These are phyloP conservation scores for Lactarius pseudohatsudake DNA, from an alignment of 768 basidiomycete species.

Conservation along the genomic window DNA sequence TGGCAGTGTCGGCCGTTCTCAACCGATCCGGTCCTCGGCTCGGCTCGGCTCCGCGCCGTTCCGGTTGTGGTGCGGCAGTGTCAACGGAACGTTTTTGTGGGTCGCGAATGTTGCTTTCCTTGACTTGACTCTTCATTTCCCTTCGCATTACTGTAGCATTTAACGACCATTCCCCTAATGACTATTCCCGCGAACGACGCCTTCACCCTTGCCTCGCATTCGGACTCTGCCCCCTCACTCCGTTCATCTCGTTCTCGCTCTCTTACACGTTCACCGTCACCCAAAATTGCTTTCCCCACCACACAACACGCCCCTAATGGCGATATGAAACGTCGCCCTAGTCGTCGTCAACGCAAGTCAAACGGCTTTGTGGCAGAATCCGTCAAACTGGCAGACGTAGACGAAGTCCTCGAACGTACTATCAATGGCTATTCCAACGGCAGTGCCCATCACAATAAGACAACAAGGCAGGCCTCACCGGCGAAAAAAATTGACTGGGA, in stretches of 20 bases:
- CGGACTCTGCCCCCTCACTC: constrained; percentile 27
- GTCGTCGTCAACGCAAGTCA: constrained; percentile 27
- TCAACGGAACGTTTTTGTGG: neutral
- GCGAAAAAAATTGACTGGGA: constrained; percentile 68
- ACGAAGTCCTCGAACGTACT: constrained; percentile 26
- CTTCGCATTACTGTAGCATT: neutral
- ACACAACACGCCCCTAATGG: constrained; percentile 18
- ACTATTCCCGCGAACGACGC: constrained; percentile 29
- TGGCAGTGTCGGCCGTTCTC: neutral
- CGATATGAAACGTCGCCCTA: constrained; percentile 26
- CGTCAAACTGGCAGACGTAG: constrained; percentile 28
- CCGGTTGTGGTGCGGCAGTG: constrained; percentile 1
- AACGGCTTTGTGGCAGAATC: constrained; percentile 23
- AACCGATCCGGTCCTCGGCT: neutral
- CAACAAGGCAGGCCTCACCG: neutral
- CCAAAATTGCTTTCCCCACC: constrained; percentile 29
- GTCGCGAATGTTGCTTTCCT: neutral
- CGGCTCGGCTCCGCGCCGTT: neutral
- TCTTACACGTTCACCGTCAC: constrained; percentile 30
- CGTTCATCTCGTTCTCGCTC: constrained; percentile 30
- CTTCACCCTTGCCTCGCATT: constrained; percentile 28
- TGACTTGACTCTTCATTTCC: neutral
- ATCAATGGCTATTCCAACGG: constrained; percentile 17
- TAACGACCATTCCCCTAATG: constrained; percentile 7
- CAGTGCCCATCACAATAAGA: neutral